Evolutionary conservation across 176 grass and related monocot species (phyloP), one percentile per base, ranked within the genome.

Genomic region (Tillandsia leiboldiana): DNA sequence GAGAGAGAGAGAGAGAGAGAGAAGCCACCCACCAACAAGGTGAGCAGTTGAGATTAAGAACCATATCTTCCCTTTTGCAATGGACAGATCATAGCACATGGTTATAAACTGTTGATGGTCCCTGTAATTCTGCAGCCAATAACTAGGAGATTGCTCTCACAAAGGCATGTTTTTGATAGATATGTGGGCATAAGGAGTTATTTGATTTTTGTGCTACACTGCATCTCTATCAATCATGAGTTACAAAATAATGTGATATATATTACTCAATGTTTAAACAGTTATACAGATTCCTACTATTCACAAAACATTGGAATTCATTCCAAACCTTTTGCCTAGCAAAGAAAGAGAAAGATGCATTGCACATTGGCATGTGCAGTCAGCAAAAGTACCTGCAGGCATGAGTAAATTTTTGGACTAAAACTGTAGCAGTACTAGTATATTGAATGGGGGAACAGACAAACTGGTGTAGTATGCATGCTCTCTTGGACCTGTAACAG

Each of bases 21-120:
- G 73, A 17, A 9, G 8, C 15, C 65, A 33, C 15, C 9, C 56
- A 22, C 53, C 79, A 64, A 69, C 14, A 29, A 71, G 70, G 51
- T 72, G 64, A 69, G 72, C 68, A 70, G 72, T 48, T 53, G 9
- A 50, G 59, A 76, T 42, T 69, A 49, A 68, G 49, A 47, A 6
- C 49, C 29, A 51, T 27, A 17, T 47, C 72, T 69, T 49, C 51
- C 63, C 7, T 48, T 53, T 72, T 83, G 80, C 12, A 72, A 67
- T 66, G 59, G 62, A 48, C 84, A 72, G 62, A 20, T 49, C 71
- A 61, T 53, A 64, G 51, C 75, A 79, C 67, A 75, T 82, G 84
- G 75, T 81, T 68, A 67, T 42, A 67, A 15, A 56, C 42, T 13
- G 72, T 51, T 70, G 12, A 52, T 84, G 76, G 81, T 74, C 71